Evolutionary conservation across 768 basidiomycete species (phyloP).

Genomic region (Collybiopsis confluens): DNA sequence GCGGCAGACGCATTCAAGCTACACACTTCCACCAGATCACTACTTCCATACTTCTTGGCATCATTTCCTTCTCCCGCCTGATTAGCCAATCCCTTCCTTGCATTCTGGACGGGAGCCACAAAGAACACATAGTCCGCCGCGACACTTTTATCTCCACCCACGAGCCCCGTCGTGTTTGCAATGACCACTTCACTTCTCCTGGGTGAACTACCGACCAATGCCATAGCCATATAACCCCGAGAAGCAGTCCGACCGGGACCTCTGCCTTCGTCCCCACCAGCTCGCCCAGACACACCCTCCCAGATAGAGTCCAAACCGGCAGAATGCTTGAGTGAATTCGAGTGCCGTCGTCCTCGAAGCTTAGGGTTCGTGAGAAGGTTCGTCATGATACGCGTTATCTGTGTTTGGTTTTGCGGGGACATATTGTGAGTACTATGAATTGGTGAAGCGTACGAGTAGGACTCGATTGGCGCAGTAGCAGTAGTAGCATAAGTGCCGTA

Average conservation of each 20-base stretch:
- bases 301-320: not conserved
- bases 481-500: too few relatives aligned
- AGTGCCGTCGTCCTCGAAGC: constrained; percentile 17
- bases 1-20: constrained; percentile 58
- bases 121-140: constrained; percentile 61
- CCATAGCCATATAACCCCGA: constrained; percentile 31
- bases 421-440: constrained; percentile 12
- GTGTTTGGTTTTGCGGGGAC: constrained; percentile 34
- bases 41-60: not conserved
- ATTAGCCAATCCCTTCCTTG: not conserved
- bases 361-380: constrained; percentile 64
- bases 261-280: constrained; percentile 31
- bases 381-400: constrained; percentile 74
- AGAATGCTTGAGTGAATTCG: not conserved
- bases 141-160: constrained; percentile 49
- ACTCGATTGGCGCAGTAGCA: constrained; percentile 14
- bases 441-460: not conserved
- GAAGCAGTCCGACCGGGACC: constrained; percentile 33
- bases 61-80: not conserved
- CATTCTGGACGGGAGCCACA: constrained; percentile 21
- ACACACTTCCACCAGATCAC: constrained; percentile 43
- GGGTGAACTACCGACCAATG: constrained; percentile 24
- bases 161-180: constrained; percentile 44
- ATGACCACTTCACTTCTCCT: constrained; percentile 60
- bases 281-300: constrained; percentile 28